These are phyloP conservation scores for Zymoseptoria tritici DNA, from an alignment of 2,329 filamentous ascomycete species.

Conservation along the genomic window DNA sequence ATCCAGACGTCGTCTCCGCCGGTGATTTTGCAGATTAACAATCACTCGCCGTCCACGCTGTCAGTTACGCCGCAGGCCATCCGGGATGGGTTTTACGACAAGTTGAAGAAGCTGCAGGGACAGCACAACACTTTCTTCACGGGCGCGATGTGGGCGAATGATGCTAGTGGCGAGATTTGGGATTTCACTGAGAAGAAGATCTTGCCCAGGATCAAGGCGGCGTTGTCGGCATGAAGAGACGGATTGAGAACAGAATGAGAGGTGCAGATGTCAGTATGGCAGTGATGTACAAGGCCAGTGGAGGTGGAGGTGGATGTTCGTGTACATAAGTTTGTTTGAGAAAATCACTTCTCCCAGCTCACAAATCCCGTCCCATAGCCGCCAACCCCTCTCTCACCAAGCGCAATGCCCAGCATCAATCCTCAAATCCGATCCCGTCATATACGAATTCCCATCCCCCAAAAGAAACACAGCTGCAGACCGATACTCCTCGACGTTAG, in stretches of 20 bases:
- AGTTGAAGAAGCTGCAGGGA: constrained; percentile 24
- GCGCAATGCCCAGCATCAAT: constrained; percentile 1
- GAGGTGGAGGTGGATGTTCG: too few species aligned
- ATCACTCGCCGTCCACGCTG: constrained; percentile 23
- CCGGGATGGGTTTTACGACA: constrained; percentile 22
- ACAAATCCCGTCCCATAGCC: too few species aligned
- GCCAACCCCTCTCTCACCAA: too few species aligned
- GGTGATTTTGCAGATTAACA: constrained; percentile 16
- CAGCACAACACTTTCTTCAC: constrained; percentile 22
- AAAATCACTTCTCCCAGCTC: neutral
- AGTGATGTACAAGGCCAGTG: too few species aligned
- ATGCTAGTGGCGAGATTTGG: constrained; percentile 29
- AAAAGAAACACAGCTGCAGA: constrained; percentile 3
- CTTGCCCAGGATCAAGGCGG: constrained; percentile 1
- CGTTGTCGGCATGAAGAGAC: neutral
- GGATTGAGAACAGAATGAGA: too few species aligned
- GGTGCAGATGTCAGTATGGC: too few species aligned
- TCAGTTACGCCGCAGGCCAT: constrained; percentile 20
- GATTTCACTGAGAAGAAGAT: constrained; percentile 21
- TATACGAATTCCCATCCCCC: constrained; percentile 3
- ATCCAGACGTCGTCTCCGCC: neutral
- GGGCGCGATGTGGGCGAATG: constrained; percentile 25
- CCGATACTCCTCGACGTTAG: constrained; percentile 5
- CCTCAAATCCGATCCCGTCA: constrained; percentile 3
- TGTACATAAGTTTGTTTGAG: too few species aligned